Percentiles rank a stretch among this genome's conserved stretches.
phyloP scores from a whole-genome alignment of 2,329 filamentous ascomycete species.

The Trichoderma sp. region DNA sequence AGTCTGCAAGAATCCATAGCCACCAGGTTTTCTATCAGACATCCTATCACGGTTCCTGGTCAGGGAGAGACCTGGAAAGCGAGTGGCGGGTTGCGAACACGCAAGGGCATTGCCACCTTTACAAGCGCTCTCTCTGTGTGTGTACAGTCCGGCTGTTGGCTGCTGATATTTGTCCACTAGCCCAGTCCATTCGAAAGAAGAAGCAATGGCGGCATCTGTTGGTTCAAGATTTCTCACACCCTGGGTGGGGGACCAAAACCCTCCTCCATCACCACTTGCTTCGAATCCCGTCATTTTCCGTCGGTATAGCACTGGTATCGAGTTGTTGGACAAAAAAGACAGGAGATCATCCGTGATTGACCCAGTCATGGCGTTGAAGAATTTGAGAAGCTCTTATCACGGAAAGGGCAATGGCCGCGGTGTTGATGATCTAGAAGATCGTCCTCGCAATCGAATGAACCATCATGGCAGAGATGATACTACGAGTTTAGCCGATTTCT shows the following conservation, averaged over 20 bases:
- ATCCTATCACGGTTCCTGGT: not conserved
- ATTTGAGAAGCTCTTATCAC: not conserved
- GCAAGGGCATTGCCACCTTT: constrained; percentile 14
- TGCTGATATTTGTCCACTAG: not conserved
- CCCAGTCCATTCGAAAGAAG: not conserved
- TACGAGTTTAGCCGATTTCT: constrained; percentile 46
- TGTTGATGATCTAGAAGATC: constrained; percentile 1
- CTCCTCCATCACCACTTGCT: constrained; percentile 21
- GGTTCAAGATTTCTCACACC: constrained; percentile 14
- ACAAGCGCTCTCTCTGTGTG: not conserved
- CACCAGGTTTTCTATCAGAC: not conserved
- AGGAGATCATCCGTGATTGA: constrained; percentile 1
- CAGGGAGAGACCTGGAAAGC: not conserved
- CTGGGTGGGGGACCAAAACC: constrained; percentile 19
- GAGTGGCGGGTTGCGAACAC: constrained; percentile 7
- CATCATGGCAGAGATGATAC: constrained; percentile 30
- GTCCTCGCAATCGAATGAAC: constrained; percentile 25
- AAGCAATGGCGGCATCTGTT: constrained; percentile 12
- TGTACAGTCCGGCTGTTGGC: not conserved
- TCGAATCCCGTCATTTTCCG: constrained; percentile 20
- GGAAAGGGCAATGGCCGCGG: not conserved
- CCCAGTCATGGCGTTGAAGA: not conserved
- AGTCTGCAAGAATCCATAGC: not conserved
- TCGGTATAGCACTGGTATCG: constrained; percentile 17
- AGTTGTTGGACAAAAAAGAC: constrained; percentile 1